Base-by-base conservation (phyloP, 192 early-diverging fungal genomes). In the Umbelopsis sp. region DNA sequence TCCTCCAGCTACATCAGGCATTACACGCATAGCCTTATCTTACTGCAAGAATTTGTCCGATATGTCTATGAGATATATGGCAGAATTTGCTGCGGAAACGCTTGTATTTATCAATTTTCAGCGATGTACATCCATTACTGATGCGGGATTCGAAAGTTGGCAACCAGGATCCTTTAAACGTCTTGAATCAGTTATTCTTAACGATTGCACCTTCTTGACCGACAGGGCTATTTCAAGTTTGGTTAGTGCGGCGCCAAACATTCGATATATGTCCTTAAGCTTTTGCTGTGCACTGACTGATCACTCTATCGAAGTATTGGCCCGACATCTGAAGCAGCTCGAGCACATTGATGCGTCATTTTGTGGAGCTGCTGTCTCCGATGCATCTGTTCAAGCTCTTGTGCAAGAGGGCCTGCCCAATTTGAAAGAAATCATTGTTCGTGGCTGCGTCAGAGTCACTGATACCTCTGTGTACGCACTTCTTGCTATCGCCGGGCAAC, bases 41-140 rank as follows among this genome's bases (percentile, higher is more conserved):
- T 94, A 93, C 53, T 94, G 92, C 80, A 94, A 94, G 77, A 90
- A 88, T 64, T 64, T 94, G n/a, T 83, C 85, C 0, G 88, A 90
- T 68, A 73, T 69, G 67, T 79, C 86, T 2, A 84, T 94, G 78
- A 53, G 80, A 11, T 81, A 86, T 69, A 41, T 83, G 0, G 72
- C 71, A 0, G 65, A 74, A 8, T 78, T 72, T 67, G 84, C 77
- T 1, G 90, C 87, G 70, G 69, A 74, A 7, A 81, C 75, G 4
- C 70, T 94, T 11, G 85, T 80, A 51, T 76, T 75, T 7, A 58
- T 93, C 4, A 94, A 93, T 67, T 67, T 94, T 2, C 92, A 92
- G 67, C 72, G 92, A 25, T 93, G 91, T 68, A 94, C 92, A 1
- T 85, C 84, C n/a, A 89, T 94, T 46, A 71, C 80, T 2, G 89